phyloP scores from a whole-genome alignment of 2,329 filamentous ascomycete genomes.

The Rugonectria rugulosa region DNA sequence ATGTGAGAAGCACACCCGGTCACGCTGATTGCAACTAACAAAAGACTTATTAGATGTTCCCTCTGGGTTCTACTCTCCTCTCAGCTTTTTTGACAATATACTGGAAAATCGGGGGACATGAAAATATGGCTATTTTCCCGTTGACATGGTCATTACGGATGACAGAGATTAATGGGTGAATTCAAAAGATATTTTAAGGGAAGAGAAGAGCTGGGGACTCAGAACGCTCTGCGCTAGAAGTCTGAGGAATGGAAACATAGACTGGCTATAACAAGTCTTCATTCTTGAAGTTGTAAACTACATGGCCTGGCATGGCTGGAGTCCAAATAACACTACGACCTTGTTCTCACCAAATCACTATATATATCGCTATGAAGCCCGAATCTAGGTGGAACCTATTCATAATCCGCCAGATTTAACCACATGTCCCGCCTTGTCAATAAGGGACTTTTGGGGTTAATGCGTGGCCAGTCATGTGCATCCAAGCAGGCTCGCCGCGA shows the following conservation, averaged over 20 bases:
- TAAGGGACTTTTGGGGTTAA: slow-evolving; percentile 47
- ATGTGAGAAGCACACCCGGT: slow-evolving; percentile 20
- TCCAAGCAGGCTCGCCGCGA: slow-evolving; percentile 62
- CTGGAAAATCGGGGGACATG: slow-evolving; percentile 21
- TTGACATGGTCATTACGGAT: slow-evolving; percentile 3
- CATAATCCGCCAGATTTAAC: background rate
- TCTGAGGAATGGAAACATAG: too few relatives aligned
- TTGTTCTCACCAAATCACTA: background rate
- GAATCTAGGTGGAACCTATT: too few relatives aligned
- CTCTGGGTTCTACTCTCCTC: slow-evolving; percentile 22
- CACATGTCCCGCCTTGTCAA: slow-evolving; percentile 45
- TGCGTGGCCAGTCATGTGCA: slow-evolving; percentile 58
- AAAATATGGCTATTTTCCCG: slow-evolving; percentile 15
- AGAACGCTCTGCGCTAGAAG: too few relatives aligned
- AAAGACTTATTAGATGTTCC: slow-evolving; percentile 19
- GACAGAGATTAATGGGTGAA: too few relatives aligned
- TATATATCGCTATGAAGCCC: background rate
- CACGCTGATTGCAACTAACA: slow-evolving; percentile 17
- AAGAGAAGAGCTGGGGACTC: too few relatives aligned
- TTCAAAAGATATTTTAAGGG: too few relatives aligned
- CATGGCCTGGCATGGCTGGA: too few relatives aligned
- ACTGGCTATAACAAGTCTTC: too few relatives aligned
- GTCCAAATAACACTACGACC: too few relatives aligned
- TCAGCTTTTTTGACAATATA: slow-evolving; percentile 22
- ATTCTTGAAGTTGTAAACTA: too few relatives aligned